phyloP scores from a whole-genome alignment of 2,329 filamentous ascomycete species.

The Rhynchosporium agropyri region DNA sequence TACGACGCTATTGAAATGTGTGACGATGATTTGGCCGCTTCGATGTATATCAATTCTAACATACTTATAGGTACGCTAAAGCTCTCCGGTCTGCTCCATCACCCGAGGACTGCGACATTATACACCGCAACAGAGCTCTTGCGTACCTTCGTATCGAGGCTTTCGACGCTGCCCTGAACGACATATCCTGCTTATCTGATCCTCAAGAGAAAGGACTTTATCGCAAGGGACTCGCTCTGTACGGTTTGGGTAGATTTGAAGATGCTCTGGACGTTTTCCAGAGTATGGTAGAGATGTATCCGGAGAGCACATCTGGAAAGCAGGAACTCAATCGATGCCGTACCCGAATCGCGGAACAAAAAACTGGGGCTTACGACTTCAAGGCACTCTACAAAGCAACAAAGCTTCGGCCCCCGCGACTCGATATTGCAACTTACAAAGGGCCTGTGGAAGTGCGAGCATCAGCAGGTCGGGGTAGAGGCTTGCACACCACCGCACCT shows the following conservation, averaged over 20 bases:
- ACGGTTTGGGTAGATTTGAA: constrained; percentile 12
- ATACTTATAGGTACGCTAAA: constrained; percentile 18
- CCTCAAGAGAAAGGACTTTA: constrained; percentile 20
- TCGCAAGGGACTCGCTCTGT: constrained; percentile 19
- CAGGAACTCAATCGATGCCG: constrained; percentile 9
- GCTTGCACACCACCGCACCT: constrained; percentile 52
- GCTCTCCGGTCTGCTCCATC: constrained; percentile 31
- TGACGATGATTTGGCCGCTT: neutral
- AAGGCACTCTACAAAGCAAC: constrained; percentile 44
- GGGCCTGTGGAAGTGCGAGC: constrained; percentile 47
- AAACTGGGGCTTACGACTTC: constrained; percentile 47
- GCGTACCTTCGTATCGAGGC: constrained; percentile 39
- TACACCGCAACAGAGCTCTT: constrained; percentile 43
- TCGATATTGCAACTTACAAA: constrained; percentile 53
- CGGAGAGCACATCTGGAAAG: neutral
- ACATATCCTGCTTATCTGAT: neutral
- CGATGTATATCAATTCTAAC: neutral
- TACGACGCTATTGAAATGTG: neutral
- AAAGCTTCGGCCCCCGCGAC: constrained; percentile 41
- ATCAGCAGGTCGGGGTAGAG: constrained; percentile 50
- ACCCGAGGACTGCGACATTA: constrained; percentile 39
- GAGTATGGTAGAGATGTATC: neutral
- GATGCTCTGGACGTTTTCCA: neutral
- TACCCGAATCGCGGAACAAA: constrained; percentile 45
- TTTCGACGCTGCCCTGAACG: constrained; percentile 43